Evolutionary conservation across 2,329 filamentous ascomycete species (phyloP).

Genomic region (Xylariomycetidae sp.): DNA sequence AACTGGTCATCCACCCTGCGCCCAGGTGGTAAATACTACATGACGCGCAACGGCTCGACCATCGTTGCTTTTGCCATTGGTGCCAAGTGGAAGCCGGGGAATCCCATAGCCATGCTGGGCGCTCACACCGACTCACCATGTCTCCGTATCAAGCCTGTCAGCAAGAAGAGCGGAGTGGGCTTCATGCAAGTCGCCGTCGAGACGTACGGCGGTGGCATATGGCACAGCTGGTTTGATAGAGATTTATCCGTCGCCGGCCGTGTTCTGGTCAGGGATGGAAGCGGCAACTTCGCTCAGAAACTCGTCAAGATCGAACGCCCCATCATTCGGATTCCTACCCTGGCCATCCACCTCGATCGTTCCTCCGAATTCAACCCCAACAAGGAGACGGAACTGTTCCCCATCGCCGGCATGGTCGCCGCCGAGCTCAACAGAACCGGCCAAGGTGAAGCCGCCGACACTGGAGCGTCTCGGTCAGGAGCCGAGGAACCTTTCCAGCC

Average conservation of each 20-base stretch:
- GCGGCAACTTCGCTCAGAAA: slow-evolving; percentile 74
- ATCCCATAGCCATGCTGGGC: slow-evolving; percentile 87
- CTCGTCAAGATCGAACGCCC: slow-evolving; percentile 88
- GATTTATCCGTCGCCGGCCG: slow-evolving; percentile 88
- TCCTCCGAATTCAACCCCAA: slow-evolving; percentile 86
- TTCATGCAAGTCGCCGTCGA: slow-evolving; percentile 95
- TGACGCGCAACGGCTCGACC: slow-evolving; percentile 89
- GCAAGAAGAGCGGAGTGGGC: slow-evolving; percentile 79
- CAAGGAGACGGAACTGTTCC: slow-evolving; percentile 94
- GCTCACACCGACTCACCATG: slow-evolving; percentile 95
- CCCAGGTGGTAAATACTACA: slow-evolving; percentile 91
- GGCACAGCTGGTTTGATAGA: slow-evolving; percentile 98
- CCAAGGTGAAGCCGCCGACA: slow-evolving; percentile 38
- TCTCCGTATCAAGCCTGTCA: slow-evolving; percentile 88
- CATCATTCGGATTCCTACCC: slow-evolving; percentile 84
- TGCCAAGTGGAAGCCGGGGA: slow-evolving; percentile 84
- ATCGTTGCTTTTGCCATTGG: slow-evolving; percentile 92
- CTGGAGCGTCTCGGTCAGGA: slow-evolving; percentile 27
- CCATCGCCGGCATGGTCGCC: slow-evolving; percentile 81
- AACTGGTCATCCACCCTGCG: slow-evolving; percentile 76
- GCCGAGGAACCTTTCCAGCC: slow-evolving; percentile 61
- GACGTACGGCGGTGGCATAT: slow-evolving; percentile 93
- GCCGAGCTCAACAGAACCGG: slow-evolving; percentile 80
- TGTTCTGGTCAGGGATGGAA: slow-evolving; percentile 70
- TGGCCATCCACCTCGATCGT: slow-evolving; percentile 91